Base-by-base conservation (phyloP, 1,139 yeast species). In the Suhomyces kunorum region DNA sequence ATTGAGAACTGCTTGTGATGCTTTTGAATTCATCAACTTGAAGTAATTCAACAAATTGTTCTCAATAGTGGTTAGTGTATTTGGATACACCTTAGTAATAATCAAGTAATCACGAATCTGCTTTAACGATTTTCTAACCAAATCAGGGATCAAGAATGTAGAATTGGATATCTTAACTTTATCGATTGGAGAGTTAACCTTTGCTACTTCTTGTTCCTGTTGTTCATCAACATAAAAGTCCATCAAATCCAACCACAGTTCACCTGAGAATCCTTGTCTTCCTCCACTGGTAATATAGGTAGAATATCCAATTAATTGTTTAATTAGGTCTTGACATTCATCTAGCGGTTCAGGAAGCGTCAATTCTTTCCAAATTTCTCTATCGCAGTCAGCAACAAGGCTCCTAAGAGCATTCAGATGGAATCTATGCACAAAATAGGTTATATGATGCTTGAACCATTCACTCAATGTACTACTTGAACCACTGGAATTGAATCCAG, bases 281-380 rank as follows among this genome's bases (percentile, higher is more conserved):
- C 62, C 64, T 25, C 51, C 53, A 12, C 51, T 47, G 22, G 56
- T 79, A 38, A 78, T 76, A 15, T 65, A 64, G 16, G 70, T 70
- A 0, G 78, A 71, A 28, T 81, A 71, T 6, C 73, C 71, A 0
- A 78, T 64, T 8, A 89, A 68, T 39, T 76, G 76, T 54, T 84
- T 78, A 3, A 84, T 73, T 5, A 66, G 51, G 0, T 39, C 48
- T 56, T 88, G 96, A 3, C 77, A 56, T 1, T 61, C 57, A 1
- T 61, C 51, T 0, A 83, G 63, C 3, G 35, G 26, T 3, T 37
- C 41, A 0, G 25, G 18, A 24, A 49, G 43, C 0, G 61, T 55
- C 5, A 75, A 76, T 43, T 90, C 95, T 41, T 78, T 80, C 98
- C 98, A 92, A 15, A 68, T 67, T 50, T 90, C 98, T 37, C 68